phyloP scores from a whole-genome alignment of 1,284 basidiomycete species.

The Hemileia vastatrix region DNA sequence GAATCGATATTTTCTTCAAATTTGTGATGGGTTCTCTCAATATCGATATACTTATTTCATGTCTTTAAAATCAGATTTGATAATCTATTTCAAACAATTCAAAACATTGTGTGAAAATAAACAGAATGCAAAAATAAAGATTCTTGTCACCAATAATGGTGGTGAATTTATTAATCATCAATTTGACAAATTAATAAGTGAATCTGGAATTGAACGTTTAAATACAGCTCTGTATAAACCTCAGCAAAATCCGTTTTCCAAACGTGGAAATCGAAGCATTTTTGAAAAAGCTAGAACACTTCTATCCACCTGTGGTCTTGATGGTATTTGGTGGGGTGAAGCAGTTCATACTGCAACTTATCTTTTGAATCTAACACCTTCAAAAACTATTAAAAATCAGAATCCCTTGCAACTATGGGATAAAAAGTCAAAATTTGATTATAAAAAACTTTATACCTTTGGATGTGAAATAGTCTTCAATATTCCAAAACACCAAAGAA shows the following conservation, averaged over 20 bases:
- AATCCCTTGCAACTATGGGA: neutral
- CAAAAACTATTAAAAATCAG: neutral
- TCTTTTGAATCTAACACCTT: neutral
- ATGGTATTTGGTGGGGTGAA: neutral
- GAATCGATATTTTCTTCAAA: constrained; percentile 8
- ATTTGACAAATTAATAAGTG: neutral
- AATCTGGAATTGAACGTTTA: neutral
- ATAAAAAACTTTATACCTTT: neutral
- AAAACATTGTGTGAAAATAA: too few species aligned
- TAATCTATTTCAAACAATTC: too few species aligned
- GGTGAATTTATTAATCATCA: neutral
- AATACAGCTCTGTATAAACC: constrained; percentile 4
- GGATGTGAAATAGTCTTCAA: too few species aligned
- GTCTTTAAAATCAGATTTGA: neutral
- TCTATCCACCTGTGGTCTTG: neutral
- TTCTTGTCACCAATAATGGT: constrained; percentile 12
- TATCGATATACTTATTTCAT: constrained; percentile 4
- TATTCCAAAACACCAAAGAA: too few species aligned
- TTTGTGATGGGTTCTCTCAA: neutral
- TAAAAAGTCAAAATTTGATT: neutral
- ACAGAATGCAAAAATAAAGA: too few species aligned
- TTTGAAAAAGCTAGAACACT: neutral
- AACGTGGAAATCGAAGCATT: neutral
- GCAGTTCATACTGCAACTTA: neutral
- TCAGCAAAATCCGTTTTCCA: constrained; percentile 9